Base-by-base conservation (phyloP, 352 stramenopile genomes). In the Pythium apleroticum region DNA sequence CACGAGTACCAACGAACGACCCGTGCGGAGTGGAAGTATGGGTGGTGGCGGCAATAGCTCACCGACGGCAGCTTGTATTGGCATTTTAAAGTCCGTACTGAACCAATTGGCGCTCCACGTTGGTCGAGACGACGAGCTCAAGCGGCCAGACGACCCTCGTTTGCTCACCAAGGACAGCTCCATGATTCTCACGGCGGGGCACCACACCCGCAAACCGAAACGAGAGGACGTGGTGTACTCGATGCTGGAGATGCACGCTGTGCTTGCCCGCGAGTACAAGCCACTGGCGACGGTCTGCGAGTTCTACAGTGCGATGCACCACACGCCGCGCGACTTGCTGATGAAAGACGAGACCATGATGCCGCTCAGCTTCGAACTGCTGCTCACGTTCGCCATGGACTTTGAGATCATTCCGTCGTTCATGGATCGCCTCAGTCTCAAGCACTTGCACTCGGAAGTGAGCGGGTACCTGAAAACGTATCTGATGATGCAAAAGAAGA, bases 381-480 rank as follows among this genome's bases (percentile, higher is more conserved):
- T 92, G 28, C 74, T 93, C 12, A 77, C 75, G 57, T 92, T 93
- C 52, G 80, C 85, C 24, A 79, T 92, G 59, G 85, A 93, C 33
- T 93, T 93, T 54, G 85, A 92, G 49, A 76, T 93, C 57, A 84
- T 92, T 30, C 81, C 83, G 22, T 82, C 83, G 15, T 91, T 93
- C 50, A 89, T 93, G 74, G 85, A 93, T 52, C 83, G 85, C 0
- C 60, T 90, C 10, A 90, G 78, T 43, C 70, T 92, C n/a, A 91
- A 86, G 35, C 78, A 85, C 43, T 63, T 93, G 25, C 80, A 89
- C 65, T 78, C 76, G 0, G 83, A 92, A 57, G 70, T 91, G 1
- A 61, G 77, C 12, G 75, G 73, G 2, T 73, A 78, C 37, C 63
- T 93, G 39, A 92, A 92, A 43, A 72, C 70, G 20, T 93, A 90